Base-by-base conservation (phyloP, 768 basidiomycete genomes). In the Russula lepida region DNA sequence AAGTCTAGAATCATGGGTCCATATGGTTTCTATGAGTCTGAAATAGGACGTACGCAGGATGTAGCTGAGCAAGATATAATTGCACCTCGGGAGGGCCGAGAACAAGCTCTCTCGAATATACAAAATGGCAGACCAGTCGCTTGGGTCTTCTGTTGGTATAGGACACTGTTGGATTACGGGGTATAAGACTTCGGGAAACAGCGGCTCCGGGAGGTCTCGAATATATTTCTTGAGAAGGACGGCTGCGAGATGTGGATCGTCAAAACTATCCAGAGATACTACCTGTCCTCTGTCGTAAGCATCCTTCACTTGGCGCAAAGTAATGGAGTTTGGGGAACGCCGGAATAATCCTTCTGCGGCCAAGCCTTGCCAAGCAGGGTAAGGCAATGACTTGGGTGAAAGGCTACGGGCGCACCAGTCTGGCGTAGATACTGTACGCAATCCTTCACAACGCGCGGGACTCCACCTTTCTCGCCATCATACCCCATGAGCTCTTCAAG, bases 171-270 rank as follows among this genome's bases (percentile, higher is more conserved):
- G 79, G 43, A 93, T 82, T 37, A 77, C 56, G 6, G 82, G 77
- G 71, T 92, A 93, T 15, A 85, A 71, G 6, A 69, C 71, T 71
- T 90, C 89, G 0, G 86, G 81, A 65, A 94, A 89, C n/a, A 89
- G 73, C 4, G 92, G 87, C 54, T 82, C 79, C 2, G 89, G 89
- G 1, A 94, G 75, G 70, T 92, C 89, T 39, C 89, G 81, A 27
- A 94, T 73, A 69, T 88, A 92, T 69, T 90, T 92, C 76, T 94
- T 93, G 57, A 94, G 74, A 37, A 94, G 77, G 1, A 93, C 92
- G 9, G 92, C 89, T 3, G 89, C 88, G 1, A 94, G 78, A 71
- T 89, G 80, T 6, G 89, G 85, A 67, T 92, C 90, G 0, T 78
- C 79, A 68, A 89, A 92, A 2, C 78, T 84, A n/a, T 82, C 75